phyloP scores from a whole-genome alignment of 805 yeast species.

The Metschnikowia drakensbergensis region DNA sequence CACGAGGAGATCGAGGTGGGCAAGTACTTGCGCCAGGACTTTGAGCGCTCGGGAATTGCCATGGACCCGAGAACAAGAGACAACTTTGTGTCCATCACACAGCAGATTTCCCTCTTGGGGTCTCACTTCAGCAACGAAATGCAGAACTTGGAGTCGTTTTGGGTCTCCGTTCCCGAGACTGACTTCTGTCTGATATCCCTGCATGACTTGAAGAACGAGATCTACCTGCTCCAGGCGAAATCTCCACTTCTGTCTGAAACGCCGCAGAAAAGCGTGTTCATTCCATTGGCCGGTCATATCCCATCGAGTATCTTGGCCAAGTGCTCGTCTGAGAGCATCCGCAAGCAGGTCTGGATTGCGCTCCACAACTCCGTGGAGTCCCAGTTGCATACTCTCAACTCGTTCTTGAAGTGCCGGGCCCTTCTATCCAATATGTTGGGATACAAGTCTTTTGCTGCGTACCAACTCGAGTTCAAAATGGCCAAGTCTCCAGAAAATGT shows the following conservation, averaged over 20 bases:
- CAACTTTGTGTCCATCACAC: constrained; percentile 73
- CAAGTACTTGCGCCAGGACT: constrained; percentile 71
- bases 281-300: constrained; percentile 51
- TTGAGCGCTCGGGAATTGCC: constrained; percentile 84
- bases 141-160: constrained; percentile 28
- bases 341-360: constrained; percentile 72
- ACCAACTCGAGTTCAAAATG: constrained; percentile 87
- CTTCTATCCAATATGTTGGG: constrained; percentile 72
- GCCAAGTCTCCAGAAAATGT: constrained; percentile 80
- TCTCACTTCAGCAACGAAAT: constrained; percentile 65
- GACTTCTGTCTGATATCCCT: constrained; percentile 30
- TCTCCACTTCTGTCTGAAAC: constrained; percentile 13
- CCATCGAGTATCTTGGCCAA: constrained; percentile 63
- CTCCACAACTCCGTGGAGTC: constrained; percentile 60
- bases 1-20: constrained; percentile 84
- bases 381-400: constrained; percentile 59
- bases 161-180: constrained; percentile 32
- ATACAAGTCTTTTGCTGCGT: constrained; percentile 63
- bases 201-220: constrained; percentile 22
- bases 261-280: constrained; percentile 7
- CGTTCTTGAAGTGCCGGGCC: constrained; percentile 62
- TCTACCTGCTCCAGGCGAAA: constrained; percentile 24
- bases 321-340: constrained; percentile 51
- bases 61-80: constrained; percentile 63
- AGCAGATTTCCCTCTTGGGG: constrained; percentile 74